Base-by-base conservation (phyloP, 163 green algal species). In the Chlamydomonas reinhardtii region DNA sequence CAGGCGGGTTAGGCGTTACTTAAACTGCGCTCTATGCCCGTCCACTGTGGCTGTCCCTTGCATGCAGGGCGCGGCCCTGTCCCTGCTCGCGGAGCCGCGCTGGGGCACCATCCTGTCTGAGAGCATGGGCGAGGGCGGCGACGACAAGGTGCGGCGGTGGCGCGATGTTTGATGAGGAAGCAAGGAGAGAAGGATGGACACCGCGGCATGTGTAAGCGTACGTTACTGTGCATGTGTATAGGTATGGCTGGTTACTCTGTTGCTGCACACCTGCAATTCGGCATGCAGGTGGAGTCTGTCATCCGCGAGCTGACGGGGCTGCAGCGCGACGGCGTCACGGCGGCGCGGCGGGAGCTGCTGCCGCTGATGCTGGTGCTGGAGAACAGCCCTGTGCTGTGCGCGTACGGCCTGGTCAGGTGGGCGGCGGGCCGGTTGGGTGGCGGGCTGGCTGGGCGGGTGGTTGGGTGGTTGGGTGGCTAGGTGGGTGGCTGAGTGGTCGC, bases 331-430 rank as follows among this genome's bases (percentile, higher is more conserved):
- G 61, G 68, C 48, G 37, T 31, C 32, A 81, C 48, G 48, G 73
- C 56, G 15, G 59, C 64, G 17, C 35, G 37, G 25, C 85, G 73
- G 35, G 62, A 85, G 82, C 66, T 88, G 35, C 43, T 84, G 48
- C 31, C 37, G 11, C 72, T 94, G 25, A 94, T 94, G 90, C 72
- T 76, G 22, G 34, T 81, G 24, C 87, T 95, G 70, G 92, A 95
- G 76, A 95, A 95, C 83, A 90, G 76, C 62, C 91, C 92, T 11
- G 86, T 94, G 54, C 82, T 95, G 82, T 93, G 89, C 37, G 92
- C 92, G 14, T 95, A 94, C 43, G 92, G 92, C 12, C 72, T 93
- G 3, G 76, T 89, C 6, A 68, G 92, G 61, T 88, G 69, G 11
- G 85, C 4, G 31, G 8, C n/a, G n/a, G n/a, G n/a, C n/a, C n/a